Evolutionary conservation across 345 rosid species (phyloP).

Genomic region (Rubroshorea leprosula): DNA sequence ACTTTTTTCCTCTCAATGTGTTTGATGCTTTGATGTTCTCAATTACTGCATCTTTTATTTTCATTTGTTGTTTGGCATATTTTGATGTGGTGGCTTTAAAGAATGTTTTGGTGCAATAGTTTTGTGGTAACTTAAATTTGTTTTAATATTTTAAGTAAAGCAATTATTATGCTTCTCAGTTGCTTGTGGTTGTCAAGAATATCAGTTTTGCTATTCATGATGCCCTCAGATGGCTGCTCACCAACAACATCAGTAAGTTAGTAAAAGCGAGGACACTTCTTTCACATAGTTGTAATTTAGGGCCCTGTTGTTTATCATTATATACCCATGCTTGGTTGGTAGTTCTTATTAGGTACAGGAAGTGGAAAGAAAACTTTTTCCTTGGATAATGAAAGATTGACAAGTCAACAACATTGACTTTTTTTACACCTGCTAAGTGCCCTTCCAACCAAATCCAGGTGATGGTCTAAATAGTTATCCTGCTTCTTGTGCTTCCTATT

Average conservation of each 20-base stretch:
- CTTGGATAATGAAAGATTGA: neutral
- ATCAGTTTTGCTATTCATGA: neutral
- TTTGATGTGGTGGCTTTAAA: too few species aligned
- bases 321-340: neutral
- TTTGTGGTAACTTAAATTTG: too few species aligned
- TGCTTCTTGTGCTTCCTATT: slow-evolving; percentile 10
- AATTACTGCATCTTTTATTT: too few species aligned
- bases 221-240: neutral
- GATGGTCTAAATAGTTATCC: slow-evolving; percentile 3
- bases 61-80: too few species aligned
- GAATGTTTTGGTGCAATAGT: too few species aligned
- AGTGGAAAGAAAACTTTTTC: neutral
- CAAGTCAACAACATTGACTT: neutral
- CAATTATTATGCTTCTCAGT: too few species aligned
- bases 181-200: too few species aligned
- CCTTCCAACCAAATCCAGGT: slow-evolving; percentile 6
- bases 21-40: neutral
- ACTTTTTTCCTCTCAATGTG: neutral
- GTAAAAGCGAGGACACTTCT: neutral
- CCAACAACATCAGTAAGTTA: neutral
- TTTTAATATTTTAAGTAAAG: too few species aligned
- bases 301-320: neutral
- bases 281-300: neutral
- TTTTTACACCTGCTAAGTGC: slow-evolving; percentile 6
- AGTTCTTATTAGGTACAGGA: neutral